Evolutionary conservation across 345 rosid genomes (phyloP).

Genomic region (Excoecaria cochinchinensis): DNA sequence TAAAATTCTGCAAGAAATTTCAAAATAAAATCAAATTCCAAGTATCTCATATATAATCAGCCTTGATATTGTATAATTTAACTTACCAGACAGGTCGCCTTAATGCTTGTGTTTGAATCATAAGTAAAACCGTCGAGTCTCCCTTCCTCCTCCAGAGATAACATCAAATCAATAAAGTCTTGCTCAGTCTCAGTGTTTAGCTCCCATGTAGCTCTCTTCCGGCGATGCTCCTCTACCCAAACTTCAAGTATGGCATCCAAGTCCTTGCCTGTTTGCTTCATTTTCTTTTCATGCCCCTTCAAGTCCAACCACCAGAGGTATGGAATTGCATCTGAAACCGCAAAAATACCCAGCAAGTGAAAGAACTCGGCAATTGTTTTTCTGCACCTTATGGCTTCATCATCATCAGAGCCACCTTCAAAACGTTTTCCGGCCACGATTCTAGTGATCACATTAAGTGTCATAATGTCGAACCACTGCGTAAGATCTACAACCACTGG

Average conservation of each 20-base stretch:
- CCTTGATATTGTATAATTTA: too few relatives aligned
- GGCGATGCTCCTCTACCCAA: constrained; percentile 46
- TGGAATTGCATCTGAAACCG: constrained; percentile 59
- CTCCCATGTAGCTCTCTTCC: constrained; percentile 25
- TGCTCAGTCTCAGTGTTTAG: constrained; percentile 20
- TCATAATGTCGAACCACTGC: constrained; percentile 40
- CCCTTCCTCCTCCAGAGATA: constrained; percentile 43
- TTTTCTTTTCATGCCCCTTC: constrained; percentile 54
- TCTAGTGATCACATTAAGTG: constrained; percentile 39
- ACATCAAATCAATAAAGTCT: constrained; percentile 59
- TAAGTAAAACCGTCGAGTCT: constrained; percentile 35
- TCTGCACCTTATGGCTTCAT: constrained; percentile 37
- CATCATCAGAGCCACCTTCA: constrained; percentile 15
- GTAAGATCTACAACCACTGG: constrained; percentile 41
- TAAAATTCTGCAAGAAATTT: constrained; percentile 35
- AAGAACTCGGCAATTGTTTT: constrained; percentile 41
- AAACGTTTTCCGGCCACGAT: constrained; percentile 52
- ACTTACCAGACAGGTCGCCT: constrained; percentile 61
- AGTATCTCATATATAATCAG: too few relatives aligned
- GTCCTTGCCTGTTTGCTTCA: constrained; percentile 57
- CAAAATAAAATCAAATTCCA: too few relatives aligned
- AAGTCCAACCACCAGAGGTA: constrained; percentile 52
- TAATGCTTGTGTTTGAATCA: constrained; percentile 47
- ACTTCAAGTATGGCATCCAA: constrained; percentile 38
- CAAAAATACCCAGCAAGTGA: constrained; percentile 46